Base-by-base conservation (phyloP, 495 filamentous ascomycete species). In the Neurospora cerealis region DNA sequence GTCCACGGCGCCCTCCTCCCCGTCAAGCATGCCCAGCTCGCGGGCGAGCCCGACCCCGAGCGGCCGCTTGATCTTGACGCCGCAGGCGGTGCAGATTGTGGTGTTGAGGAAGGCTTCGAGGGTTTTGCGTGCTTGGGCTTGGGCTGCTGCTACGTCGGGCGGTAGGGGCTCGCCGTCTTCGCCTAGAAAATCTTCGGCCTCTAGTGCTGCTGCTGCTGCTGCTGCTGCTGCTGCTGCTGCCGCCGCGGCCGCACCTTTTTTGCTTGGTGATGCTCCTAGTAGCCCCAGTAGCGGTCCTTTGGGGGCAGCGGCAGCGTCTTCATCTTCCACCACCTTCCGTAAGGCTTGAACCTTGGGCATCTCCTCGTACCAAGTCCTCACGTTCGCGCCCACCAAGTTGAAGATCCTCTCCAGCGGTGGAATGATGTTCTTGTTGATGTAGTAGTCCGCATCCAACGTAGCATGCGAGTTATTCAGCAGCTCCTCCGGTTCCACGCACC, bases 361-460 rank as follows among this genome's bases (percentile, higher is more conserved):
- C 81, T 97, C 93, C 71, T 97, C 94, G 74, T 94, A 98, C 96
- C 96, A 99, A 72, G 88, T 86, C 19, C 92, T 86, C 15, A 98
- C 92, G 81, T 96, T 96, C 24, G 94, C 96, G 39, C 96, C 96
- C 36, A 98, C 93, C 15, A 99, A 89, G 80, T 96, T 97, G 86
- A 99, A 98, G 71, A 99, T 98, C 17, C 96, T 89, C 82, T 97
- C 96, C 4, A 99, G 86, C 4, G 96, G 96, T 24, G 96, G 96
- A 70, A 99, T 96, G 34, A 99, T 78, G 78, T 97, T 98, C 85
- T 97, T 98, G 9, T 87, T 87, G 76, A 98, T 98, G 81, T 99
- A 99, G 82, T 99, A 99, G 77, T 97, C 94, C 0, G 95, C 89
- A 78, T 99, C 96, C n/a, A 99, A 86, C 75, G 93, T 90, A n/a